phyloP scores from a whole-genome alignment of 257 asterid genomes.

The Orobanche coerulescens region DNA sequence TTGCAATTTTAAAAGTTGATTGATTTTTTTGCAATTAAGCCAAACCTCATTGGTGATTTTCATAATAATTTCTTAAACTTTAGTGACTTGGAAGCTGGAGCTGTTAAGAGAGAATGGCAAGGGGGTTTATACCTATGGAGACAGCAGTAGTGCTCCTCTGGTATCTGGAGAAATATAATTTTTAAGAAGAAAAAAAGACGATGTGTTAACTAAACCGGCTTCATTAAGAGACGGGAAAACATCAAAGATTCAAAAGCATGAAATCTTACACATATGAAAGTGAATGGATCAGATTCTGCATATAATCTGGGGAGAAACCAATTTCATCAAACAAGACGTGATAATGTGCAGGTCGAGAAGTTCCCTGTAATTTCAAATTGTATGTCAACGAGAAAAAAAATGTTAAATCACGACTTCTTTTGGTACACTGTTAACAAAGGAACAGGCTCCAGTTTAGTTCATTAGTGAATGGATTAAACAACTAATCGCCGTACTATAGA shows the following conservation, averaged over 20 bases:
- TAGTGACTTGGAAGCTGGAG: background rate
- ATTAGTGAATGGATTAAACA: background rate
- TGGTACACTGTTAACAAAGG: background rate
- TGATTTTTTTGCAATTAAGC: background rate
- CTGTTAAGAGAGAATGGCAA: slow-evolving; percentile 4
- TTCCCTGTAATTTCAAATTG: slow-evolving; percentile 51
- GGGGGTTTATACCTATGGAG: slow-evolving; percentile 54
- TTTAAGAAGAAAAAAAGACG: background rate
- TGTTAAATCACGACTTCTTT: background rate
- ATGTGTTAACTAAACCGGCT: background rate
- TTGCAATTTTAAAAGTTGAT: no score
- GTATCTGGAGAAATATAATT: slow-evolving; percentile 36
- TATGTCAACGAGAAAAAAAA: background rate
- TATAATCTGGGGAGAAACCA: slow-evolving; percentile 82
- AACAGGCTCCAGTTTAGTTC: background rate
- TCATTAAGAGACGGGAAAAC: background rate
- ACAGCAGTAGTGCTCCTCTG: slow-evolving; percentile 82
- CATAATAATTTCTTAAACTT: background rate
- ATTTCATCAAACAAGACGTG: slow-evolving; percentile 86
- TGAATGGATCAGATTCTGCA: slow-evolving; percentile 77
- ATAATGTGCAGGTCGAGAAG: slow-evolving; percentile 84
- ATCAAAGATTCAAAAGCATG: background rate
- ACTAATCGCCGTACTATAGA: background rate
- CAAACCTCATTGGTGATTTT: background rate
- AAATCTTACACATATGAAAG: slow-evolving; percentile 79